Evolutionary conservation across 1,139 yeast genomes (phyloP).

Genomic region (Hansenula lynferdii): DNA sequence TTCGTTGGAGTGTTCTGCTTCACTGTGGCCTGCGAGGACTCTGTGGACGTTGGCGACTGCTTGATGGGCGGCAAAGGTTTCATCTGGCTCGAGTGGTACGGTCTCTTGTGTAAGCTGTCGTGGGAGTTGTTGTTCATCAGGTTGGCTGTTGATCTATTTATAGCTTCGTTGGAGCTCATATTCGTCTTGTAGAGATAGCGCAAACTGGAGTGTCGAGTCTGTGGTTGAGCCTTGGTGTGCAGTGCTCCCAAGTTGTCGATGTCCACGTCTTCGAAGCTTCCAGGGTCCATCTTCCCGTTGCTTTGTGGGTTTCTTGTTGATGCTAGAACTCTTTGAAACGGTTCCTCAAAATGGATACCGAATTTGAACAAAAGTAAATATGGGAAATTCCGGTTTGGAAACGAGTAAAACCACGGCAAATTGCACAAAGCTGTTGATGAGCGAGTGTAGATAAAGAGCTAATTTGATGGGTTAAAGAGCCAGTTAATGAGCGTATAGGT

Average conservation of each 20-base stretch:
- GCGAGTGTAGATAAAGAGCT: too few species aligned
- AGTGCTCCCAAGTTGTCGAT: slow-evolving; percentile 9
- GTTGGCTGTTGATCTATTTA: slow-evolving; percentile 12
- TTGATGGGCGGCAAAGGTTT: background rate
- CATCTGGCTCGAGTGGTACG: background rate
- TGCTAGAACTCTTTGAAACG: background rate
- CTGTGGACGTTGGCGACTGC: background rate
- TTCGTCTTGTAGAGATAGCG: slow-evolving; percentile 8
- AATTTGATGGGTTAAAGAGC: too few species aligned
- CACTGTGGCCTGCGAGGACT: too few species aligned
- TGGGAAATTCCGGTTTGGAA: too few species aligned
- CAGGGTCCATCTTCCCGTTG: slow-evolving; percentile 1
- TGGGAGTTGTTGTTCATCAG: slow-evolving; percentile 11
- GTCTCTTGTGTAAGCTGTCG: slow-evolving; percentile 2
- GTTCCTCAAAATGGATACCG: too few species aligned
- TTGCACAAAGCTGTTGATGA: too few species aligned
- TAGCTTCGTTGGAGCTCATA: slow-evolving; percentile 9
- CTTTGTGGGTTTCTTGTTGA: background rate
- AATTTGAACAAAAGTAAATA: slow-evolving; percentile 2
- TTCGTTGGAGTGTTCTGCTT: background rate
- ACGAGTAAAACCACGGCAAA: too few species aligned
- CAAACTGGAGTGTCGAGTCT: slow-evolving; percentile 6
- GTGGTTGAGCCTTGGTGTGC: background rate
- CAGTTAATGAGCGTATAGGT: too few species aligned
- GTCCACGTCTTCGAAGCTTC: slow-evolving; percentile 16